Conservation (phyloP, 2,329 filamentous ascomycete species). For the Triangularia verruculosa region DNA sequence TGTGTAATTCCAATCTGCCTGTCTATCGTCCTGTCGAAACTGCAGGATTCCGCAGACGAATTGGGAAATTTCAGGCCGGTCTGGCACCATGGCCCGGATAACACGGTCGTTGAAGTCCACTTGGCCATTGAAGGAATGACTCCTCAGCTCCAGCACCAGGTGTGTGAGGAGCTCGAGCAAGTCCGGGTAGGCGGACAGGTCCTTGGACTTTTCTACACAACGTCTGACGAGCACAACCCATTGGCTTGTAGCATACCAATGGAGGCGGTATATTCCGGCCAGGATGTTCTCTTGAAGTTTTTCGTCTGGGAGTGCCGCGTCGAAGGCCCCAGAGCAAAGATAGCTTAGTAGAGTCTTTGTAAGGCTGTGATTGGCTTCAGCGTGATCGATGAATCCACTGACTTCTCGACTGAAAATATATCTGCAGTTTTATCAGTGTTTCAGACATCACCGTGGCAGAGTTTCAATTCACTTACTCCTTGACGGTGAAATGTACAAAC, state of each 20-base stretch:
- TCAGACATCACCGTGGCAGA: no score
- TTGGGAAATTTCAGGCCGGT: constrained; percentile 5
- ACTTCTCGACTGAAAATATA: constrained; percentile 10
- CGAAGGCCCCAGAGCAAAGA: constrained; percentile 15
- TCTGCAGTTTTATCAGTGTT: no score
- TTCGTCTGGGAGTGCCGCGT: constrained; percentile 8
- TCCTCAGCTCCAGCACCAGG: constrained; percentile 13
- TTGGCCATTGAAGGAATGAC: constrained; percentile 2
- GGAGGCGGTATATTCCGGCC: constrained; percentile 14
- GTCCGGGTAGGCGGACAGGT: constrained; percentile 14
- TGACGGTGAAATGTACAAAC: constrained; percentile 36
- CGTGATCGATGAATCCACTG: constrained; percentile 13
- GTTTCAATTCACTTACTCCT: constrained; percentile 25
- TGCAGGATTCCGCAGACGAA: background rate
- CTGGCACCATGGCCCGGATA: constrained; percentile 1
- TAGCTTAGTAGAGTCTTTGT: constrained; percentile 11
- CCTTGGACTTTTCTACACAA: constrained; percentile 10
- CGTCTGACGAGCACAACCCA: constrained; percentile 10
- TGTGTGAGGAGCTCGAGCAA: constrained; percentile 12
- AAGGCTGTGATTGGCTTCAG: constrained; percentile 16
- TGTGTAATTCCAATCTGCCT: no score
- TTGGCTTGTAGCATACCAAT: constrained; percentile 14
- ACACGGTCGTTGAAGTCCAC: constrained; percentile 7
- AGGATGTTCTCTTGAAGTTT: constrained; percentile 13
- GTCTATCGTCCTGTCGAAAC: no score